Evolutionary conservation across 805 yeast species (phyloP), one percentile per base, ranked within the genome.

Genomic region (Ogataea henricii): DNA sequence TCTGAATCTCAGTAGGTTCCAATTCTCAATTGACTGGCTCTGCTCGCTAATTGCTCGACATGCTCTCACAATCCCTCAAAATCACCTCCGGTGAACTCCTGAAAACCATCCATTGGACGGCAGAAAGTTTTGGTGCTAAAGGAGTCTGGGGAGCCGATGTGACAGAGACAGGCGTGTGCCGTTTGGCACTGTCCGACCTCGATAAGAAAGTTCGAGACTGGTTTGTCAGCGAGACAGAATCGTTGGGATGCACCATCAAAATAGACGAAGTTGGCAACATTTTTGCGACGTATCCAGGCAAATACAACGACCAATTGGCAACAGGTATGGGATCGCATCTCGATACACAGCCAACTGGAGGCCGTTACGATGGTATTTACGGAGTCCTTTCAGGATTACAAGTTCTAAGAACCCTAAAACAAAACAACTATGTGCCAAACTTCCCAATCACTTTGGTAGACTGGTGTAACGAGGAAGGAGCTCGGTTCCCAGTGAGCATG

Each of bases 381-480:
- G 91, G 91, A 16, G 89, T 85, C 4, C 67, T 83, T 38, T 66
- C 84, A 8, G 89, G 88, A 1, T 66, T 85, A 39, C 89, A 85
- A 64, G 82, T 85, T 4, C 64, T 85, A 55, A 69, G 88, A 51
- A 83, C 89, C 3, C 66, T 85, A 59, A 78, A 81, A 49, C 87
- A 80, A 14, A 79, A 81, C 61, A 68, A 72, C 36, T 75, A 67
- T 57, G 71, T 69, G 9, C 88, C 91, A n/a, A 75, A 81, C 45
- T 83, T 72, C 52, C 89, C 89, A 7, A 76, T 85, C 46, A 82
- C 84, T 5, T 72, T 82, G 4, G 74, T 85, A 34, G 74, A 79
- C 58, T 85, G 91, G 91, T 81, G 83, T 63, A 85, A 85, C 58
- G 91, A 85, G 60, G 91, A 85, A 67, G 91, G 91, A 47, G 89